Evolutionary conservation across 1,139 yeast genomes (phyloP).

Genomic region (Arxiozyma slooffiae): DNA sequence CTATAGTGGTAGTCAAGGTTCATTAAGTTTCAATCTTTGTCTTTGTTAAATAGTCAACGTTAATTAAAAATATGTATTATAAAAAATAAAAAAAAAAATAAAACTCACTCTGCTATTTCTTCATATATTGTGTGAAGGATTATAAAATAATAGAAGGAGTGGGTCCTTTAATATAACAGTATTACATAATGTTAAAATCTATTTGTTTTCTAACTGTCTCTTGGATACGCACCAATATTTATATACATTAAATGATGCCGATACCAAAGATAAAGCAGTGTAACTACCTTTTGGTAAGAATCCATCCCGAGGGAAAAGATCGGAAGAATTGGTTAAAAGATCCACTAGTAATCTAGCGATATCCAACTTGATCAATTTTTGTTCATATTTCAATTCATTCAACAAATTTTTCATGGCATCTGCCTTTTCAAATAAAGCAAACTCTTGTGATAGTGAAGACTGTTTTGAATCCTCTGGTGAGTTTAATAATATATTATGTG

Average conservation of each 20-base stretch:
- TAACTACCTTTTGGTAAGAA: slow-evolving; percentile 28
- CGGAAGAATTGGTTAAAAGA: slow-evolving; percentile 37
- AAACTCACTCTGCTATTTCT: too few species aligned
- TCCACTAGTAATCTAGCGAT: slow-evolving; percentile 35
- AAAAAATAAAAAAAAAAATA: too few species aligned
- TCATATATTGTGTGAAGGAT: not conserved
- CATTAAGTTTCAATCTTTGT: not conserved
- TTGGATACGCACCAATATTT: slow-evolving; percentile 32
- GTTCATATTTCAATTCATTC: slow-evolving; percentile 29
- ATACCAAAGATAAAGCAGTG: slow-evolving; percentile 28
- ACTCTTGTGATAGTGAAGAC: not conserved
- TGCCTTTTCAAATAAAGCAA: slow-evolving; percentile 1
- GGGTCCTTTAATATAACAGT: not conserved
- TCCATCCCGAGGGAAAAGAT: slow-evolving; percentile 31
- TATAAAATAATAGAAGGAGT: not conserved
- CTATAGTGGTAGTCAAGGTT: not conserved
- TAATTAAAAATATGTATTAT: too few species aligned
- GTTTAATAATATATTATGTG: not conserved
- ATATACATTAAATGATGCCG: slow-evolving; percentile 34
- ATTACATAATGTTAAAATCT: not conserved
- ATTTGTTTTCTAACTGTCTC: not conserved
- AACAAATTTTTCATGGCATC: slow-evolving; percentile 11
- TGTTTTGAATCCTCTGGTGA: not conserved
- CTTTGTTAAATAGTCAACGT: not conserved
- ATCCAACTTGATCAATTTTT: slow-evolving; percentile 31